These are phyloP conservation scores for Hirschioporus abietinus DNA, from an alignment of 768 basidiomycete species.

Conservation along the genomic window DNA sequence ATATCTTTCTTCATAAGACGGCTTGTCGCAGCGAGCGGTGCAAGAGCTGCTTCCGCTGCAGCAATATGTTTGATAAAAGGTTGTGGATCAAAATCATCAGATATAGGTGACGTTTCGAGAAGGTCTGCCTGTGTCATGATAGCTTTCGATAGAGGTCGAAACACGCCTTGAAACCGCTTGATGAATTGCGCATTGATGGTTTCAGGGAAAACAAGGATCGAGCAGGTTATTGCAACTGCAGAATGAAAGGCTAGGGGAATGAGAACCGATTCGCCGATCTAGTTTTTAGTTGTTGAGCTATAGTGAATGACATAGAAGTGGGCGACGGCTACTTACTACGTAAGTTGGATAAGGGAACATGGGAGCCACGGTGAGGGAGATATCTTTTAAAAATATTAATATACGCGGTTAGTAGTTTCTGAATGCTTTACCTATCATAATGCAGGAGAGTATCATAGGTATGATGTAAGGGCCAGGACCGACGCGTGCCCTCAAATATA, in stretches of 20 bases:
- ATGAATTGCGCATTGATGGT: conserved; percentile 16
- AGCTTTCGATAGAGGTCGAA: conserved; percentile 9
- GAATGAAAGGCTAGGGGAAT: conserved; percentile 8
- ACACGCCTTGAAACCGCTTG: conserved; percentile 11
- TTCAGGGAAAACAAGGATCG: conserved; percentile 14
- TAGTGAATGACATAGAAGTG: neutral
- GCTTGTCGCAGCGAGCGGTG: conserved; percentile 45
- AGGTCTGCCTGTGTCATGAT: conserved; percentile 11
- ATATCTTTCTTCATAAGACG: conserved; percentile 56
- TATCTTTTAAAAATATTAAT: conserved; percentile 36
- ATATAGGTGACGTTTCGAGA: conserved; percentile 9
- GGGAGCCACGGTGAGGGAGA: conserved; percentile 48
- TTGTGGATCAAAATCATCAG: conserved; percentile 5
- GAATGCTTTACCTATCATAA: conserved; percentile 43
- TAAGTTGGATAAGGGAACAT: conserved; percentile 68
- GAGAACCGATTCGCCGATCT: neutral
- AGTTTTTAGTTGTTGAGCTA: neutral
- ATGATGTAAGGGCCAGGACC: conserved; percentile 62
- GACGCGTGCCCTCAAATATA: conserved; percentile 53
- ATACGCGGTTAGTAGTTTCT: neutral
- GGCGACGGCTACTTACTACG: conserved; percentile 23
- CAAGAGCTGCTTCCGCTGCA: conserved; percentile 28
- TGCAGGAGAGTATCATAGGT: conserved; percentile 52
- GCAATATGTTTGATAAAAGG: neutral
- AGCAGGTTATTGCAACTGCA: conserved; percentile 8